Percentiles rank a stretch among this genome's conserved stretches.
Conservation (phyloP, 225 moss, liverwort and hornwort genomes). For the Marchantia polymorpha region DNA sequence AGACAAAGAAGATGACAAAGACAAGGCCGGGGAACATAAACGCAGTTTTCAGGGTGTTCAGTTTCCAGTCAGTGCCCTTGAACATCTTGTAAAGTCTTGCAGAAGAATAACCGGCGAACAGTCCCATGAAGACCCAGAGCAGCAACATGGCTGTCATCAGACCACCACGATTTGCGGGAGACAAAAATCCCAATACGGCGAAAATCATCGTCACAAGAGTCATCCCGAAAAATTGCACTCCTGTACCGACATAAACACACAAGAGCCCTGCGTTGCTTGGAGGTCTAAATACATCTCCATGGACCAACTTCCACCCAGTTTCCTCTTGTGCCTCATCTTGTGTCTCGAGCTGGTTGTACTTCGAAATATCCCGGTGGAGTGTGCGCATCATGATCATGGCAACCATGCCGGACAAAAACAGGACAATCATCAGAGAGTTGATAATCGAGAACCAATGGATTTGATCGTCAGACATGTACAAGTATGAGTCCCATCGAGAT, state of each 20-base stretch:
- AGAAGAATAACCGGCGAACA: constrained; percentile 88
- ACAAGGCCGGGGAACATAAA: constrained; percentile 81
- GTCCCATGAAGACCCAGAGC: constrained; percentile 95
- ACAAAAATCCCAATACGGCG: constrained; percentile 81
- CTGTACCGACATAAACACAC: constrained; percentile 84
- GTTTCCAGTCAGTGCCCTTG: constrained; percentile 88
- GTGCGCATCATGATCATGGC: constrained; percentile 99
- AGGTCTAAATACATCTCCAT: constrained; percentile 86
- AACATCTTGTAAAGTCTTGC: constrained; percentile 94
- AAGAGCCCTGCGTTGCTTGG: constrained; percentile 63
- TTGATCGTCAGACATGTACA: constrained; percentile 88
- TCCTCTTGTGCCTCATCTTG: constrained; percentile 95
- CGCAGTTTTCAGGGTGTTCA: constrained; percentile 85
- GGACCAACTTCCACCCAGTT: constrained; percentile 92
- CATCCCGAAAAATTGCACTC: constrained; percentile 89
- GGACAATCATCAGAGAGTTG: constrained; percentile 88
- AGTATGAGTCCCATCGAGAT: constrained; percentile 83
- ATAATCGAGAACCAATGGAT: constrained; percentile 97
- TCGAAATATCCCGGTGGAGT: constrained; percentile 88
- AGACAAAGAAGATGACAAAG: constrained; percentile 74
- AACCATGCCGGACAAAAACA: constrained; percentile 96
- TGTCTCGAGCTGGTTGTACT: constrained; percentile 95
- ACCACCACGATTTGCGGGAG: constrained; percentile 85
- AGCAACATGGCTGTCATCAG: constrained; percentile 97
- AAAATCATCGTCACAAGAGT: constrained; percentile 84